Evolutionary conservation across 2,329 filamentous ascomycete genomes (phyloP), one percentile per base, ranked within the genome.

Genomic region (Monosporascus sp.): DNA sequence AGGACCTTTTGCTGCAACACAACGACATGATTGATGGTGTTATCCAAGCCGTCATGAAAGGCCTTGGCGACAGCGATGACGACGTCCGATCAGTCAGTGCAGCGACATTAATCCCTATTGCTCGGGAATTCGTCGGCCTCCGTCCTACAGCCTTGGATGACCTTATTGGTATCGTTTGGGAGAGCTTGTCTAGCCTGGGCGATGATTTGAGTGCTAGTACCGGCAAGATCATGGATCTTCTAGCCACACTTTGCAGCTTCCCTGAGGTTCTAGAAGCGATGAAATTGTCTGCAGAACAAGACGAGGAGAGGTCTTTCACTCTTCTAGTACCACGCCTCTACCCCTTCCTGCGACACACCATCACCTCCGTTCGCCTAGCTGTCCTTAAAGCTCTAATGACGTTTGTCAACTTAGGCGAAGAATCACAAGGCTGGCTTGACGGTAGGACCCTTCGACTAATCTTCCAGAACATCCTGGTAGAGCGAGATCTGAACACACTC

Each of bases 181-280:
- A 96, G 65, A 97, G 94, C 73, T 77, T 99, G 24, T 96, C 93
- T 3, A 95, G 96, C 67, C 77, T 99, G n/a, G 92, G 93, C 59
- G 94, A 99, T 67, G 94, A 99, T 66, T 79, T 99, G 18, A 97
- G 92, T 68, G 94, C 94, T 4, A 97, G 94, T 68, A 99, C 95
- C 9, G 94, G 94, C 47, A 95, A 91, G 52, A 96, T 99, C 51
- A 99, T 99, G 95, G 95, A 99, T 69, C 81, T 99, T 41, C 79
- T 99, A 18, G 94, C 95, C 15, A 97, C 94, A 55, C 83, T 99
- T 2, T 99, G 94, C 74, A 88, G 91, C 57, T 99, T 97, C 74
- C 89, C 89, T 0, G 84, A 96, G 72, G 93, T 97, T 7, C 74
- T 99, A 34, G 85, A 93, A 55, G 89, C 93, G 15, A 99, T 99